These are phyloP conservation scores for Begonia masoniana DNA, from an alignment of 306 rosid genomes.

Conservation along the genomic window DNA sequence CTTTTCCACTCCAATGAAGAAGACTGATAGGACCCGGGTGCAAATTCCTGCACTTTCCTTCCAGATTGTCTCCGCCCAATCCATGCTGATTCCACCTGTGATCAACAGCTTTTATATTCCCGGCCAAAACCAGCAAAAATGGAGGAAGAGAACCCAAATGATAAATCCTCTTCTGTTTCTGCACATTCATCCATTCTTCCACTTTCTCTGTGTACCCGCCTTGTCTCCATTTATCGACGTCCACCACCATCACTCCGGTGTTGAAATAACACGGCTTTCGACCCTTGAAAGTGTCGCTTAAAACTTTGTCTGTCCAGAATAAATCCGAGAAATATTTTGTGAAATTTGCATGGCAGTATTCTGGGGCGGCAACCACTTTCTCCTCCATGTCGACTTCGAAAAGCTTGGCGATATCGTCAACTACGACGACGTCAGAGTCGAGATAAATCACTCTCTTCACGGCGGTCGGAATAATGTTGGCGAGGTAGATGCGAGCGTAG, in stretches of 20 bases:
- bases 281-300: conserved; percentile 30
- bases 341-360: conserved; percentile 75
- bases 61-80: conserved; percentile 72
- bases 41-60: conserved; percentile 60
- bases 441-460: conserved; percentile 60
- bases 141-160: conserved; percentile 84
- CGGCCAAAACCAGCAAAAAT: conserved; percentile 60
- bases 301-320: conserved; percentile 40
- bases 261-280: conserved; percentile 67
- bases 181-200: conserved; percentile 76
- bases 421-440: conserved; percentile 71
- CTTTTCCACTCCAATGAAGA: conserved; percentile 92
- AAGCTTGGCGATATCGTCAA: conserved; percentile 58
- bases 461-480: conserved; percentile 46
- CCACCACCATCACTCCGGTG: conserved; percentile 83
- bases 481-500: conserved; percentile 65
- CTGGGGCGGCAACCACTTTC: conserved; percentile 78
- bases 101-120: conserved; percentile 52
- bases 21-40: conserved; percentile 81
- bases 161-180: conserved; percentile 68
- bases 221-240: conserved; percentile 56
- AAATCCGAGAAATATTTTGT: conserved; percentile 41
- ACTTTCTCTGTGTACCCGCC: conserved; percentile 41
- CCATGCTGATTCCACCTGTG: conserved; percentile 94
- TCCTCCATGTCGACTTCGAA: conserved; percentile 64